Evolutionary conservation across 2,329 filamentous ascomycete genomes (phyloP).

Genomic region (Neospermospora avenae): DNA sequence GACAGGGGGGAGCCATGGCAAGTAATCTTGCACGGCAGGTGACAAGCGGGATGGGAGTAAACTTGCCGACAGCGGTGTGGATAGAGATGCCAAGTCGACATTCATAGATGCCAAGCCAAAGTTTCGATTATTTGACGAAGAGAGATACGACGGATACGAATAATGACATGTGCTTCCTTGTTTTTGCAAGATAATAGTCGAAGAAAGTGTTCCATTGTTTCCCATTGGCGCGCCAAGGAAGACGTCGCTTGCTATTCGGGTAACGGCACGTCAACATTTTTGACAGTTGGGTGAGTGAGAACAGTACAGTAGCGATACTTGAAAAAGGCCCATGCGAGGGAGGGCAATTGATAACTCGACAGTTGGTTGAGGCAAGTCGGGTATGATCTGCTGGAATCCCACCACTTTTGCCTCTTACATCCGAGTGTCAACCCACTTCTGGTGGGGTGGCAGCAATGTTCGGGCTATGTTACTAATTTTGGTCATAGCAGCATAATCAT

Average conservation of each 20-base stretch:
- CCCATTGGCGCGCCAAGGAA: not conserved
- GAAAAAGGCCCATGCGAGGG: too few species aligned
- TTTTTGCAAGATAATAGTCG: not conserved
- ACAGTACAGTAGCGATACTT: too few species aligned
- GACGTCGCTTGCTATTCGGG: not conserved
- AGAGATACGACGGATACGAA: not conserved
- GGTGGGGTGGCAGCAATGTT: not conserved
- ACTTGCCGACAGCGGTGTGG: not conserved
- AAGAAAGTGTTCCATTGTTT: too few species aligned
- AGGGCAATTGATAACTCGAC: not conserved
- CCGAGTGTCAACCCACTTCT: not conserved
- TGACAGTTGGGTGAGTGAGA: not conserved
- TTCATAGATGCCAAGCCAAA: too few species aligned
- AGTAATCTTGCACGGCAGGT: not conserved
- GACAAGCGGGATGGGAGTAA: not conserved
- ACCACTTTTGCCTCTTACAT: not conserved
- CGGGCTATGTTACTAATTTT: not conserved
- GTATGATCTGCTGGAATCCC: not conserved
- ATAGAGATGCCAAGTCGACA: not conserved
- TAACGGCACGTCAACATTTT: constrained; percentile 2
- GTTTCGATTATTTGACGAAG: not conserved
- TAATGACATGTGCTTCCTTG: not conserved
- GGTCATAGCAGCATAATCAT: not conserved
- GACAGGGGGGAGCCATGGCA: too few species aligned
- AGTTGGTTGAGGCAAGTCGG: not conserved